Evolutionary conservation across 148 eudicot species (phyloP), one percentile per base, ranked within the genome.

Genomic region (Camellia lanceoleosa): DNA sequence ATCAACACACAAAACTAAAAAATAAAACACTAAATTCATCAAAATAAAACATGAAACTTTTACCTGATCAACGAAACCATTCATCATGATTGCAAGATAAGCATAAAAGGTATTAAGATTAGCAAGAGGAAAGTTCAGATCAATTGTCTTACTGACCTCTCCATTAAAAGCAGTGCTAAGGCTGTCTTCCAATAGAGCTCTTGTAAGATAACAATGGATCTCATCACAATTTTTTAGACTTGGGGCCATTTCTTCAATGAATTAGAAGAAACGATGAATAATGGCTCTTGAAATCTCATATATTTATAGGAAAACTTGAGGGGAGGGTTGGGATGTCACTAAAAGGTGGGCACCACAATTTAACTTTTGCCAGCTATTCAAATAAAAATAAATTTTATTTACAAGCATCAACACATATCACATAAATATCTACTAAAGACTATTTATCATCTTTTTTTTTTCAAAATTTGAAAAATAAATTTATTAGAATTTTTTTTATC

Each of bases 241-340:
- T 20, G 67, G 3, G 55, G 67, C 54, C 78, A 75, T 75, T 60
- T 41, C 14, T 10, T 13, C 7, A 59, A 43, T 18, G 46, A 20
- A 7, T 38, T 18, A 75, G 15, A 75, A 10, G 20, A 13, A 16
- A 30, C 8, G 23, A 69, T 60, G 51, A 60, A 46, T 7, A 41
- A 46, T 10, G 64, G 52, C 49, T 74, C 18, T 11, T 41, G 18
- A 38, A 41, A 67, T 1, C 71, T 10, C 42, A 16, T 19, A 11
- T 23, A 75, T 75, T 75, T 75, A 75, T 75, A 75, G 41, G 78
- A 18, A 42, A 75, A 60, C 18, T 18, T 42, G 18, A 38, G 10
- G 10, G 18, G 18, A n/a, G 42, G 38, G 38, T 30, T 30, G 38
- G 38, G 38, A 0, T 30, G 38, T 30, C 38, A 30, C 38, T 30